Evolutionary conservation across 139 green algal species (phyloP), one percentile per base, ranked within the genome.

Genomic region (Tetratostichococcus sp.): DNA sequence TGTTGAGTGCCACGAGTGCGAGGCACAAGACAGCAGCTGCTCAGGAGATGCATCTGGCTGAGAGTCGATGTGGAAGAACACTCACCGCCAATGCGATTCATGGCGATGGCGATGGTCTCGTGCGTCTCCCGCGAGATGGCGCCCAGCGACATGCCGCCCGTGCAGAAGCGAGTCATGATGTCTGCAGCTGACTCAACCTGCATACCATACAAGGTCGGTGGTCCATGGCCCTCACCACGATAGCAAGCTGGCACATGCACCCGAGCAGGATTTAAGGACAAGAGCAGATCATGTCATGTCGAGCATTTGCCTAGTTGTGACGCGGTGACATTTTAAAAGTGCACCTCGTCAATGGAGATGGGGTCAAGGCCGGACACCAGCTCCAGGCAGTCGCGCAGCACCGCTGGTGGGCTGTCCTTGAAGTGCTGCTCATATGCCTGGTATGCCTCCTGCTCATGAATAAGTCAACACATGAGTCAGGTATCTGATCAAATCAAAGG

Each of bases 111-210:
- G 73, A 99, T 99, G 33, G 91, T 95, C 88, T 99, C 96, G 84
- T 99, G 96, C 0, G 92, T 98, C 86, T 99, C 95, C 26, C 93
- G 85, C 14, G 75, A 93, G 86, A 99, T 99, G 79, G 96, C 96
- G 32, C 96, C 96, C 77, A 99, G 87, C 21, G 87, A 96, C 96
- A 99, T 99, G 80, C 96, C 96, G 58, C 96, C 96, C 26, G 95
- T 99, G 94, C 94, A 98, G 89, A 99, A 99, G 50, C 95, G 87
- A 43, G 80, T 76, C 90, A 98, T 95, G 85, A 99, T 98, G 70
- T 89, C 83, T 1, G 79, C 84, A 0, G 88, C 91, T 4, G 89
- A 77, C 86, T 99, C 95, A 33, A 97, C 50, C 50, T 62, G 50
- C 17, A 62, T 28, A 17, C 50, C 39, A 11, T 50, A 11, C 39